Evolutionary conservation across 2,329 filamentous ascomycete species (phyloP).

Genomic region (Calonectria pseudoturangicola): DNA sequence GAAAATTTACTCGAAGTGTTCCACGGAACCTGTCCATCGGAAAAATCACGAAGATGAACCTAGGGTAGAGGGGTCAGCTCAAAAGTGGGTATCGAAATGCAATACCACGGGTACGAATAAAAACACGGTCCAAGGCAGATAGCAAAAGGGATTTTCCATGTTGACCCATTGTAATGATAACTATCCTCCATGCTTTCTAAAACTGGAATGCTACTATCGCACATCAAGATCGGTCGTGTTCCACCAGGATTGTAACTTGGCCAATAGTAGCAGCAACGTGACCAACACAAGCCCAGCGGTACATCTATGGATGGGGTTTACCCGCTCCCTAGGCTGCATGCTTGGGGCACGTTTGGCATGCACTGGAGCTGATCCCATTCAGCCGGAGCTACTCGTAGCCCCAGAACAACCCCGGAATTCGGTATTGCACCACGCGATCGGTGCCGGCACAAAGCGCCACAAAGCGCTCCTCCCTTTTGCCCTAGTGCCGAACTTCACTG

Average conservation of each 20-base stretch:
- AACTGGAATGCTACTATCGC: too few relatives aligned
- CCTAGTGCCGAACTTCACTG: slow-evolving; percentile 43
- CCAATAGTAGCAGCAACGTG: background rate
- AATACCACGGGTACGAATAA: too few relatives aligned
- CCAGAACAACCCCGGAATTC: slow-evolving; percentile 33
- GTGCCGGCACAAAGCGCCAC: slow-evolving; percentile 19
- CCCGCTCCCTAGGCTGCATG: background rate
- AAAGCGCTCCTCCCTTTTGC: slow-evolving; percentile 36
- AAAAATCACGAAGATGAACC: too few relatives aligned
- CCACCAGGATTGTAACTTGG: background rate
- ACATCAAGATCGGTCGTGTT: background rate
- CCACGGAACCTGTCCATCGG: too few relatives aligned
- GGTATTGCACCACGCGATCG: background rate
- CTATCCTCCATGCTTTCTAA: too few relatives aligned
- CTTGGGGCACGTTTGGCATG: background rate
- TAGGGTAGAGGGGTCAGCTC: too few relatives aligned
- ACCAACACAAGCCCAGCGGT: background rate
- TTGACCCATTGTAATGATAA: too few relatives aligned
- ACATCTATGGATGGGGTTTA: background rate
- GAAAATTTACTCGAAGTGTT: too few relatives aligned
- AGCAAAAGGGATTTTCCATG: too few relatives aligned
- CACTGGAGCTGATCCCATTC: slow-evolving; percentile 8
- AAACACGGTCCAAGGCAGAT: too few relatives aligned
- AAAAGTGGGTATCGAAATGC: too few relatives aligned
- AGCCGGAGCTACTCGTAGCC: slow-evolving; percentile 17